Base-by-base conservation (phyloP, 1,284 basidiomycete species). In the Chiua sp. region DNA sequence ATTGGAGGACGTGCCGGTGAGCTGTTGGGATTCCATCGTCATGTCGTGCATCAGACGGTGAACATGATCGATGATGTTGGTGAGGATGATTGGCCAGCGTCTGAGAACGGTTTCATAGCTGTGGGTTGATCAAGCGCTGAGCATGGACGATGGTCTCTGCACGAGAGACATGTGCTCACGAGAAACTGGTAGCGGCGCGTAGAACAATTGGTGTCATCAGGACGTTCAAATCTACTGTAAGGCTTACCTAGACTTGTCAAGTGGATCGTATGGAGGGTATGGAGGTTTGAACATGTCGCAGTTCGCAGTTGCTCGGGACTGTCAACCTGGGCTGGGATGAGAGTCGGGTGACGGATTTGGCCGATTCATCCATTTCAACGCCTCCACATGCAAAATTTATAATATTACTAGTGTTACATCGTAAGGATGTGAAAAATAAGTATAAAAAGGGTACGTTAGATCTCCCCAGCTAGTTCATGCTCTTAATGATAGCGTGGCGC, bases 81-180 rank as follows among this genome's bases (percentile, higher is more conserved):
- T 94, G 52, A 96, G 80, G 66, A 97, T 98, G 35, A 92, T 82
- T 1, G 97, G 97, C 97, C 97, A 98, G 59, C 94, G 82, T 73
- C 82, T 81, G 55, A 80, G 66, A 11, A 87, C 80, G 4, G 85
- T 86, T 51, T 84, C 80, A 62, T 83, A 87, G 53, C 86, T 91
- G n/a, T 44, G 11, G 10, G n/a, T 44, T n/a, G 42, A 59, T 79
- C 69, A n/a, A 79, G 65, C 46, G 50, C 23, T 64, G 51, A 57
- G 61, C 32, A 11, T 33, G 22, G 28, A 26, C 20, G 12, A 8
- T 39, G 16, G 37, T 18, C 8, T 39, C 37, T 8, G 28, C 10
- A 6, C 7, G 23, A 37, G 4, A 32, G 16, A 16, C 53, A 46
- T 16, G 32, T 8, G 66, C 86, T 76, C 67, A 88, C 83, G 83